Conservation (phyloP, 2,329 filamentous ascomycete species). For the Monilinia aucupariae region DNA sequence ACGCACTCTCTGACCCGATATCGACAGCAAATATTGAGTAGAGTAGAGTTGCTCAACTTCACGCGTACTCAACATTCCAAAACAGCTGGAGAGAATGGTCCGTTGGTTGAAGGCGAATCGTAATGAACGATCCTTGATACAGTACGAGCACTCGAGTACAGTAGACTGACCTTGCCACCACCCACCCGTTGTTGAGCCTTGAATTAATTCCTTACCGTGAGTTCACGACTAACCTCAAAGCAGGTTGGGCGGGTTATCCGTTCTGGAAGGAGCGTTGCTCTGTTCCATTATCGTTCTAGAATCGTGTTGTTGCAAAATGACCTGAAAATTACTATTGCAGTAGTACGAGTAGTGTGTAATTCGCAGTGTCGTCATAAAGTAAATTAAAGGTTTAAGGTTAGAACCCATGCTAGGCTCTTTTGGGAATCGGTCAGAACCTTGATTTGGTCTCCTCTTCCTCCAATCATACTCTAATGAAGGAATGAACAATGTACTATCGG, state of each 20-base stretch:
- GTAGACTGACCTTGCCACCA: neutral
- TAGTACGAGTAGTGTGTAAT: too few species aligned
- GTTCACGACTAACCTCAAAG: too few species aligned
- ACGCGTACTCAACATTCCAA: neutral
- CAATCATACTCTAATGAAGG: too few species aligned
- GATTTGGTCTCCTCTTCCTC: neutral
- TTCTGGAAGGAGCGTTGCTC: too few species aligned
- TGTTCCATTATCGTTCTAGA: too few species aligned
- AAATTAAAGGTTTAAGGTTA: neutral
- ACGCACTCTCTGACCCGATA: neutral
- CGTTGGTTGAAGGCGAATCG: neutral
- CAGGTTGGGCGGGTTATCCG: too few species aligned
- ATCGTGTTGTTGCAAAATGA: too few species aligned
- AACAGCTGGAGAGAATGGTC: slow-evolving; percentile 5
- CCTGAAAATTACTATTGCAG: neutral
- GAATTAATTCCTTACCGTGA: neutral
- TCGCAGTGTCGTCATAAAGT: too few species aligned
- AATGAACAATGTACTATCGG: too few species aligned
- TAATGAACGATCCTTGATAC: neutral
- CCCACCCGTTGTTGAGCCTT: neutral
- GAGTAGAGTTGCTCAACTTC: neutral
- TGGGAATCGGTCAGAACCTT: neutral
- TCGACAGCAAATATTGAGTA: neutral
- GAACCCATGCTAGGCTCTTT: neutral
- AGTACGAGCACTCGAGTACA: too few species aligned